Evolutionary conservation across 371 early-diverging fungal species (phyloP).

Genomic region (Batrachochytrium dendrobatidis): DNA sequence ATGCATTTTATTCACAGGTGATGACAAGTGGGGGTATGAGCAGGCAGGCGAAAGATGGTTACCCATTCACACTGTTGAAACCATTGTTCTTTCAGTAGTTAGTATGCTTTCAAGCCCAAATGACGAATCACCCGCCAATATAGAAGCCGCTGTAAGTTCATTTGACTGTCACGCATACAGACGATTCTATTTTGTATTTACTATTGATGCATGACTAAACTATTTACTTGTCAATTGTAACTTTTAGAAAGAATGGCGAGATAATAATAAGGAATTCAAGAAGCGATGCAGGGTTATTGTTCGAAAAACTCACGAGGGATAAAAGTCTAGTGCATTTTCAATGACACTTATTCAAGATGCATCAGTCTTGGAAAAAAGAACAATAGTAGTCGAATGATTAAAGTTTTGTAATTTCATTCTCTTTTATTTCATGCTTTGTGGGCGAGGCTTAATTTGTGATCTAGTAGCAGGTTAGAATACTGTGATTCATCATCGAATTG

Average conservation of each 20-base stretch:
- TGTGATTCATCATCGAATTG: too few species aligned
- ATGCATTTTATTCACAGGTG: conserved; percentile 30
- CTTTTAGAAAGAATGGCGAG: conserved; percentile 66
- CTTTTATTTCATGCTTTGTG: too few species aligned
- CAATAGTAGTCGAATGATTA: too few species aligned
- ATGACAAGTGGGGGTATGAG: conserved; percentile 90
- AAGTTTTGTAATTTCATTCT: too few species aligned
- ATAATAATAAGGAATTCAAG: conserved; percentile 47
- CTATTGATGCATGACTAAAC: too few species aligned
- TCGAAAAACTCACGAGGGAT: conserved; percentile 32
- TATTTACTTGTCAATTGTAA: neutral
- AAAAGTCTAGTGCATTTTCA: too few species aligned
- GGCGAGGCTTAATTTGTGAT: too few species aligned
- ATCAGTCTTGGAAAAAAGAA: too few species aligned
- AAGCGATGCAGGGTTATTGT: conserved; percentile 65
- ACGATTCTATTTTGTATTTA: neutral
- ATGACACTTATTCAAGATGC: too few species aligned
- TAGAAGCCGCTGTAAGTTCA: conserved; percentile 79
- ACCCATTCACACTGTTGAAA: conserved; percentile 90
- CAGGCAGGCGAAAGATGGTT: conserved; percentile 85
- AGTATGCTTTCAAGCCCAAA: conserved; percentile 90
- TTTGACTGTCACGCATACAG: neutral
- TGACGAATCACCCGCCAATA: conserved; percentile 85
- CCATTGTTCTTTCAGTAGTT: conserved; percentile 80
- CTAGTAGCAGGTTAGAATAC: too few species aligned